These are phyloP conservation scores for Geosmithia putterillii DNA, from an alignment of 2,329 filamentous ascomycete genomes.

Conservation along the genomic window DNA sequence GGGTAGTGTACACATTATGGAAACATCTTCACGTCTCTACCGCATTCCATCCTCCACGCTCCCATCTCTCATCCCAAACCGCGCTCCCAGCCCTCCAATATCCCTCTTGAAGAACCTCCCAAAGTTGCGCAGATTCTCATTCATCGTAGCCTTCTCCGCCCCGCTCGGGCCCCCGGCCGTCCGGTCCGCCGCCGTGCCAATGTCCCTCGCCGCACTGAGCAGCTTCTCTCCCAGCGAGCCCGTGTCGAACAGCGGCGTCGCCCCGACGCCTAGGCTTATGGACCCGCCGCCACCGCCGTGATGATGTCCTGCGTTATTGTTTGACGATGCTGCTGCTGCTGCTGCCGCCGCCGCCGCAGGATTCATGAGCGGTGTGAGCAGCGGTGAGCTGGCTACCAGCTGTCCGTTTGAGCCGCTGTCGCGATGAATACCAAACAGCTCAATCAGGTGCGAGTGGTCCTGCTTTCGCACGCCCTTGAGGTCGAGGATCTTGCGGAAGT, in stretches of 20 bases:
- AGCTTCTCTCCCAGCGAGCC: conserved; percentile 75
- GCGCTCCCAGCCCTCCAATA: conserved; percentile 60
- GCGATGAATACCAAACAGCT: conserved; percentile 71
- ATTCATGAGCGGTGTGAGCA: conserved; percentile 54
- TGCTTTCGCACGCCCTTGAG: conserved; percentile 82
- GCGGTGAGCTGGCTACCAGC: conserved; percentile 56
- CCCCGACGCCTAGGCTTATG: conserved; percentile 27
- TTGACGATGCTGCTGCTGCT: not conserved
- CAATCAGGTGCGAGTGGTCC: conserved; percentile 72
- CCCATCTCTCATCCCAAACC: conserved; percentile 54
- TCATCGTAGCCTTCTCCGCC: conserved; percentile 57
- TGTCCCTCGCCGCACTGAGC: conserved; percentile 77
- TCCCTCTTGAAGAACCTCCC: conserved; percentile 93
- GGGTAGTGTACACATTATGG: no score
- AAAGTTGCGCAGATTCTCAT: conserved; percentile 90
- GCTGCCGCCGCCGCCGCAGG: no score
- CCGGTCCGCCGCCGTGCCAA: conserved; percentile 34
- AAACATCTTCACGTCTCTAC: not conserved
- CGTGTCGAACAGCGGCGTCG: conserved; percentile 58
- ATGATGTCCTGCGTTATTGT: conserved; percentile 16
- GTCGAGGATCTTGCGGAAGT: conserved; percentile 93
- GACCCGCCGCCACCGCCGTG: conserved; percentile 13
- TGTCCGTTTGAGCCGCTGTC: conserved; percentile 63
- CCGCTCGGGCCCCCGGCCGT: conserved; percentile 22
- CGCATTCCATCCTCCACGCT: conserved; percentile 19